Evolutionary conservation across 2,329 filamentous ascomycete species (phyloP), one percentile per base, ranked within the genome.

Genomic region (Ophiostoma sp.): DNA sequence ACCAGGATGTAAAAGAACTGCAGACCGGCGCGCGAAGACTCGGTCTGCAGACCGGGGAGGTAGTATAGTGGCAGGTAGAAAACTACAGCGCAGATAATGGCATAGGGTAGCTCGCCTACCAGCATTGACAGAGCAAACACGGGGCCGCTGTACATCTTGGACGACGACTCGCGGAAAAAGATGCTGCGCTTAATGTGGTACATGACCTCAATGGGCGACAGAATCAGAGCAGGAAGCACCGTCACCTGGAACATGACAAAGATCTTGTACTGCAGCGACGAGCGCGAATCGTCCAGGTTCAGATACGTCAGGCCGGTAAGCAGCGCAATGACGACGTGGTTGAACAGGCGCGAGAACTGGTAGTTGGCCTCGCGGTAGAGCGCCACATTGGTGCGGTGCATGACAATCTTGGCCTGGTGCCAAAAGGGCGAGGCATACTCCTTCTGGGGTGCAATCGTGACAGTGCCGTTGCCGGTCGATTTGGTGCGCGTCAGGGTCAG

Each of bases 221-320:
- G 87, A 78, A 96, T 92, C 39, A 96, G 83, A 0, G 91, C 91
- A 0, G 93, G 92, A 35, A 97, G 84, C 31, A 96, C 91, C 0
- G 92, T 93, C 68, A 93, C 87, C 78, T 96, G 92, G 86, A 97
- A 97, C 78, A 95, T 91, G 79, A 94, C 87, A 79, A 97, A 97
- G 73, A 97, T 86, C 72, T 90, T 89, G 82, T 95, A 91, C 79
- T 97, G 93, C 4, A 97, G 84, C 1, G 90, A 91, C 0, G 89
- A 81, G 11, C 90, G 86, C 2, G 90, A 93, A 76, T 93, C 80
- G 76, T 94, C 89, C 10, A 96, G 86, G 72, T 92, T 86, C 67
- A 96, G 82, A 78, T 90, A 97, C 44, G 90, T 90, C 15, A 96
- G 84, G 74, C 93, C 93, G 0, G 90, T 92, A 70, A 96, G 81